phyloP scores from a whole-genome alignment of 2,329 filamentous ascomycete species.

The Xylariaceae sp. region DNA sequence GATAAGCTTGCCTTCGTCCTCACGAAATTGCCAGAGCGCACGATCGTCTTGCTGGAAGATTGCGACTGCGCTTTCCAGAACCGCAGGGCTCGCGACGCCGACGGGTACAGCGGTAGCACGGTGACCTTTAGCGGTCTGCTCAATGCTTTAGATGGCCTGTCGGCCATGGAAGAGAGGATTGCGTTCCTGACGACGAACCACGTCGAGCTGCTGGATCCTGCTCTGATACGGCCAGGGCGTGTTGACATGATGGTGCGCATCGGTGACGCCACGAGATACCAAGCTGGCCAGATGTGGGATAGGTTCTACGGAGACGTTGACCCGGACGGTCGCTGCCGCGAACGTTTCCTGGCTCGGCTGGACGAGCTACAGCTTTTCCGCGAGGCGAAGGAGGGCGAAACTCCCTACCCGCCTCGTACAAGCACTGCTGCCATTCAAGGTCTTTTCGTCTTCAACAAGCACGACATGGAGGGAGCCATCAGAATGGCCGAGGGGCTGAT shows the following conservation, averaged over 20 bases:
- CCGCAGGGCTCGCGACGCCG: slow-evolving; percentile 64
- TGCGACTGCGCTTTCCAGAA: slow-evolving; percentile 88
- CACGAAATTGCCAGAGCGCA: slow-evolving; percentile 75
- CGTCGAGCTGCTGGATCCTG: slow-evolving; percentile 80
- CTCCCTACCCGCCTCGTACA: slow-evolving; percentile 40
- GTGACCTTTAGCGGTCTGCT: slow-evolving; percentile 92
- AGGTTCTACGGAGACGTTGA: slow-evolving; percentile 89
- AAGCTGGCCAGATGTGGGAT: slow-evolving; percentile 85
- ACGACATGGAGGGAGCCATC: slow-evolving; percentile 80
- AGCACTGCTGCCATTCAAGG: slow-evolving; percentile 93
- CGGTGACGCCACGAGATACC: slow-evolving; percentile 77
- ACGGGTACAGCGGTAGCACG: slow-evolving; percentile 79
- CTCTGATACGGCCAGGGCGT: slow-evolving; percentile 80
- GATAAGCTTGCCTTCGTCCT: slow-evolving; percentile 81
- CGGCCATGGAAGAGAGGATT: slow-evolving; percentile 87
- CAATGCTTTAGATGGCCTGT: slow-evolving; percentile 83
- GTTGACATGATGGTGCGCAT: slow-evolving; percentile 91
- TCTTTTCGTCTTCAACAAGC: slow-evolving; percentile 92
- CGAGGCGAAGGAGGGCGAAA: slow-evolving; percentile 39
- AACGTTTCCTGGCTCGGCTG: slow-evolving; percentile 64
- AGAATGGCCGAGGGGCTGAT: slow-evolving; percentile 64
- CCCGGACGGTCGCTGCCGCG: slow-evolving; percentile 49
- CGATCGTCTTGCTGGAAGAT: slow-evolving; percentile 78
- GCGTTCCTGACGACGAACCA: slow-evolving; percentile 94
- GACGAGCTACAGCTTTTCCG: slow-evolving; percentile 64